Evolutionary conservation across 139 green algal genomes (phyloP).

Genomic region (Closterium sp.): DNA sequence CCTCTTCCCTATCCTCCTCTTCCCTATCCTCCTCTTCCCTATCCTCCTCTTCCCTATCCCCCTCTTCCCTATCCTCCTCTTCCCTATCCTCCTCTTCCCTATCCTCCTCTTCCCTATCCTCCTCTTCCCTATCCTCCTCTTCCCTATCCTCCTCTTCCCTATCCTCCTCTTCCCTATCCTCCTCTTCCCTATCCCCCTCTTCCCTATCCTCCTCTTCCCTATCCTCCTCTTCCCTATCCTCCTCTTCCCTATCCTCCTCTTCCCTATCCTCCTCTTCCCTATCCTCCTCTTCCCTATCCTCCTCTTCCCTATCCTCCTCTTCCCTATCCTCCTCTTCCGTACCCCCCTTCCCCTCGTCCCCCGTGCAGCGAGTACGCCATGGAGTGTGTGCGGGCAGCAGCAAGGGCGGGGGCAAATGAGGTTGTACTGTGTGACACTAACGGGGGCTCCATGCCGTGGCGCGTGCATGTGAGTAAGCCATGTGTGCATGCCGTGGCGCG

Average conservation of each 20-base stretch:
- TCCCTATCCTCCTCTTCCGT: not conserved
- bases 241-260: not conserved
- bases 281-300: not conserved
- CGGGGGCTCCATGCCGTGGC: slow-evolving; percentile 55
- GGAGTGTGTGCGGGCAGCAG: slow-evolving; percentile 34
- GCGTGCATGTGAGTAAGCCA: slow-evolving; percentile 38
- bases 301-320: not conserved
- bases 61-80: too few relatives aligned
- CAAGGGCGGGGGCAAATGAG: slow-evolving; percentile 46
- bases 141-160: too few relatives aligned
- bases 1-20: too few relatives aligned
- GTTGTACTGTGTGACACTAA: slow-evolving; percentile 60
- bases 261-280: not conserved
- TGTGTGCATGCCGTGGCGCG: slow-evolving; percentile 48
- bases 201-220: too few relatives aligned
- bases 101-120: too few relatives aligned
- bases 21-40: too few relatives aligned
- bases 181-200: not conserved
- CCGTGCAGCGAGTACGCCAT: slow-evolving; percentile 50
- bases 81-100: too few relatives aligned
- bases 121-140: too few relatives aligned
- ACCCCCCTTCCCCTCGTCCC: not conserved
- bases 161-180: not conserved
- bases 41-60: too few relatives aligned
- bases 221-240: too few relatives aligned